Percentiles rank a stretch among this genome's conserved stretches.
Conservation (phyloP, 345 rosid species). For the Erodium maritimum region DNA sequence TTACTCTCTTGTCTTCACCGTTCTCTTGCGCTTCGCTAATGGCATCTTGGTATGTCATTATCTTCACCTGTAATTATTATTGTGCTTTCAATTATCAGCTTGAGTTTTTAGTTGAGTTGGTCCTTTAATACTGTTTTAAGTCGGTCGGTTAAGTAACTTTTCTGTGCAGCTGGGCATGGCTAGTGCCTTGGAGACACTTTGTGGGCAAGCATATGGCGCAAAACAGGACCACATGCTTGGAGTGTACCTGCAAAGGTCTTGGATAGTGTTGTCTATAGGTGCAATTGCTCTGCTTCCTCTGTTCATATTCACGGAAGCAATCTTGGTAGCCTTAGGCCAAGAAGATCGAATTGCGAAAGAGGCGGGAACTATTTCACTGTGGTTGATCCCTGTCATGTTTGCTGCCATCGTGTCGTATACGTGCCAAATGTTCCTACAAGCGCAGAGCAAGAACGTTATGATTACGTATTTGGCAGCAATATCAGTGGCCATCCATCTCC, state of each 20-base stretch:
- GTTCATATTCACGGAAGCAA: constrained; percentile 37
- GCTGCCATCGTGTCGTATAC: constrained; percentile 69
- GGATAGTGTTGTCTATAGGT: constrained; percentile 47
- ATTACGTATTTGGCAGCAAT: constrained; percentile 40
- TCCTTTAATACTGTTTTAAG: too few relatives aligned
- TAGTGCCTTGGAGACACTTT: constrained; percentile 49
- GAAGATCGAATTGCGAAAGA: constrained; percentile 49
- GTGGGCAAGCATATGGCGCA: constrained; percentile 69
- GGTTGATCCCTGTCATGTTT: constrained; percentile 64
- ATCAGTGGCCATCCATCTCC: constrained; percentile 41
- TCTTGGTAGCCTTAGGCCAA: constrained; percentile 55
- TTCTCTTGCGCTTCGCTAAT: constrained; percentile 59
- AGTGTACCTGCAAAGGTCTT: constrained; percentile 66
- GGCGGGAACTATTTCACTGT: constrained; percentile 33
- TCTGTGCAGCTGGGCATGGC: constrained; percentile 69
- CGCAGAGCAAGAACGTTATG: constrained; percentile 50
- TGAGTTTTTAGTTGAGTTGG: too few relatives aligned
- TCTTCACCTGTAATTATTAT: not conserved
- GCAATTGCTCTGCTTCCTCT: constrained; percentile 44
- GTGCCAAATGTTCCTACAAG: constrained; percentile 58
- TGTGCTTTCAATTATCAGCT: too few relatives aligned
- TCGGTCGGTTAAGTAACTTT: too few relatives aligned
- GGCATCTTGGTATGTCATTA: constrained; percentile 60
- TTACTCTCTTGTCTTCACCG: constrained; percentile 60
- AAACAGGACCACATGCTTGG: constrained; percentile 59